Percentiles rank a stretch among this genome's conserved stretches.
Conservation (phyloP, 805 yeast species). For the Yarrowia yakushimensis region DNA sequence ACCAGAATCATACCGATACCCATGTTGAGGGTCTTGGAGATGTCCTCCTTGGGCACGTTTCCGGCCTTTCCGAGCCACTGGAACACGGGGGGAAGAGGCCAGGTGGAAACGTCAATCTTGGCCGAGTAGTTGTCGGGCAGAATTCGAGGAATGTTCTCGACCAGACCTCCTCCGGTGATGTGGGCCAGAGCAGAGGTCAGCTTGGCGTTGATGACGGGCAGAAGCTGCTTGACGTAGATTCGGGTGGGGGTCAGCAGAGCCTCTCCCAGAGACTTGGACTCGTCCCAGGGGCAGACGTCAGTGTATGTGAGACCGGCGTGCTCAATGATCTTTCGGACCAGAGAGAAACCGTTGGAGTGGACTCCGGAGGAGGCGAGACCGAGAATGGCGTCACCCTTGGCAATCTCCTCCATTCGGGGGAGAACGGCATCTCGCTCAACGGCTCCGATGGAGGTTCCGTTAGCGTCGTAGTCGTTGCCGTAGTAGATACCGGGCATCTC, state of each 20-base stretch:
- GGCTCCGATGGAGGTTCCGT: constrained; percentile 98
- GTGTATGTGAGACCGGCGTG: constrained; percentile 66
- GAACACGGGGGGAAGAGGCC: constrained; percentile 88
- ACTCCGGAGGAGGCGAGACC: constrained; percentile 91
- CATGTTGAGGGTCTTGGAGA: constrained; percentile 86
- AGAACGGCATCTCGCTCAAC: constrained; percentile 69
- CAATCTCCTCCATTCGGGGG: constrained; percentile 68
- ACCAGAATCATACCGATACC: constrained; percentile 96
- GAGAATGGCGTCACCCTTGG: constrained; percentile 72
- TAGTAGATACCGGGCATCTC: constrained; percentile 99
- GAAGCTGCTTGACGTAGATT: constrained; percentile 87
- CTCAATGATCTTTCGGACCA: constrained; percentile 88
- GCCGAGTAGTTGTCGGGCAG: constrained; percentile 80
- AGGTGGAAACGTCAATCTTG: constrained; percentile 65
- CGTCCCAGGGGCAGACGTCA: constrained; percentile 82
- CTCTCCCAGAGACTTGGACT: constrained; percentile 70
- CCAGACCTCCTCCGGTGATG: constrained; percentile 97
- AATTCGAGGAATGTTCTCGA: constrained; percentile 95
- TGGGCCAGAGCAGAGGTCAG: constrained; percentile 86
- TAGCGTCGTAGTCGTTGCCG: constrained; percentile 93
- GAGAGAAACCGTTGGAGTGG: constrained; percentile 95
- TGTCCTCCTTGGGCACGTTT: constrained; percentile 78
- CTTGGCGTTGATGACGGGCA: constrained; percentile 66
- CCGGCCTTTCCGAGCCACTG: constrained; percentile 93
- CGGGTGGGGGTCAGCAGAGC: constrained; percentile 85